Conservation (phyloP, 192 early-diverging fungal genomes). For the Coemansia sp. region DNA sequence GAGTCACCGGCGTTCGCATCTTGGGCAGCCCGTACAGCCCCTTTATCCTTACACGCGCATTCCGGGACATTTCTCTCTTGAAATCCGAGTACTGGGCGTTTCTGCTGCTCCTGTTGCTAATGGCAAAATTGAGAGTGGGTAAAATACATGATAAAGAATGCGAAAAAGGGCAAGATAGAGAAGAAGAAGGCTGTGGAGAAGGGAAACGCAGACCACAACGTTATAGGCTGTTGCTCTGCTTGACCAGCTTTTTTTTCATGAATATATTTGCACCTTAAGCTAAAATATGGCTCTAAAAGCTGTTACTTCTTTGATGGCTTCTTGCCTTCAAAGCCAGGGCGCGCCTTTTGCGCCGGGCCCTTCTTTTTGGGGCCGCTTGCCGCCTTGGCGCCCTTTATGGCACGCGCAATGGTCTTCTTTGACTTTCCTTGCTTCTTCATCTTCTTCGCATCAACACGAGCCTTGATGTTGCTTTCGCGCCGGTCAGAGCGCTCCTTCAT, state of each 20-base stretch:
- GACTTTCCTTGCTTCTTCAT: conserved; percentile 67
- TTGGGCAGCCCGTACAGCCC: conserved; percentile 43
- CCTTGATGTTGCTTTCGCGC: conserved; percentile 84
- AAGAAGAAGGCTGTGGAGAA: background rate
- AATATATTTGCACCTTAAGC: background rate
- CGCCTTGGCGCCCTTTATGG: conserved; percentile 23
- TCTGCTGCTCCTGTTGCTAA: background rate
- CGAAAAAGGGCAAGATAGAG: conserved; percentile 2
- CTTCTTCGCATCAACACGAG: conserved; percentile 76
- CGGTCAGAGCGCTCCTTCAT: conserved; percentile 74
- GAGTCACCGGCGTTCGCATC: conserved; percentile 28
- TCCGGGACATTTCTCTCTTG: conserved; percentile 11
- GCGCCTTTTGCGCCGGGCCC: conserved; percentile 27
- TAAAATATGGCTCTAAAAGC: background rate
- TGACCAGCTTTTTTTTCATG: background rate
- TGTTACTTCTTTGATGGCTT: conserved; percentile 25
- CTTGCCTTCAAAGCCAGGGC: conserved; percentile 52
- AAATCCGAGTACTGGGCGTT: background rate
- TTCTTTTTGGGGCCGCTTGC: conserved; percentile 9
- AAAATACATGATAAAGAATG: background rate
- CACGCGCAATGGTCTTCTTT: conserved; percentile 61
- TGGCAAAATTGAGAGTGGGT: background rate
- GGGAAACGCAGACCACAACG: background rate
- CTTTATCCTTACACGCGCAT: conserved; percentile 39
- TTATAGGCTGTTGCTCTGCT: background rate